Evolutionary conservation across 2,329 filamentous ascomycete genomes (phyloP).

Genomic region (Xylaria sp.): DNA sequence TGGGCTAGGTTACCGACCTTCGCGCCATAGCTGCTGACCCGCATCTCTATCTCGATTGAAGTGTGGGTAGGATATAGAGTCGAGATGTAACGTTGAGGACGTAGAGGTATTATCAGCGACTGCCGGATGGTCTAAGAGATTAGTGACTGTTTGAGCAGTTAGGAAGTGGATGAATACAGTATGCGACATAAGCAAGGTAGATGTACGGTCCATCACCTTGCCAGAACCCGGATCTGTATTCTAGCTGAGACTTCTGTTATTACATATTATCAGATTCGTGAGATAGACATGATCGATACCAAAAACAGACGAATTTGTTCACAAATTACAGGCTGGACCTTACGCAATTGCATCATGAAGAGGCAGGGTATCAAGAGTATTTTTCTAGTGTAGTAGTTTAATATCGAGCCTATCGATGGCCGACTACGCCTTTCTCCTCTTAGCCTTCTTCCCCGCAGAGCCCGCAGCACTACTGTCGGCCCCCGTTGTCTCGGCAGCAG

Average conservation of each 20-base stretch:
- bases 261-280: not conserved
- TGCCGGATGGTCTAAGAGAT: not conserved
- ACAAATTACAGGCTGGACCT: slow-evolving; percentile 6
- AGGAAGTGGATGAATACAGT: not conserved
- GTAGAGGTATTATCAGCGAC: not conserved
- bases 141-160: not conserved
- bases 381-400: slow-evolving; percentile 6
- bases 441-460: slow-evolving; percentile 46
- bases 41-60: not conserved
- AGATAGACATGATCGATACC: slow-evolving; percentile 12
- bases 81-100: not conserved
- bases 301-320: slow-evolving; percentile 1
- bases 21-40: not conserved
- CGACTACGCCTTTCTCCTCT: slow-evolving; percentile 50
- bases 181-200: not conserved
- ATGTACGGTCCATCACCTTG: not conserved
- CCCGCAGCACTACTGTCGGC: slow-evolving; percentile 37
- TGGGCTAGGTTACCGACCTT: slow-evolving; percentile 14
- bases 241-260: not conserved
- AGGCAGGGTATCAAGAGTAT: slow-evolving; percentile 36
- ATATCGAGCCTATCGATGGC: slow-evolving; percentile 19
- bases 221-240: not conserved
- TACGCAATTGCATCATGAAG: slow-evolving; percentile 4
- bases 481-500: slow-evolving; percentile 44
- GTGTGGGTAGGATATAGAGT: not conserved